These are phyloP conservation scores for Leccinum griseonigrum DNA, from an alignment of 1,284 basidiomycete genomes.

Conservation along the genomic window DNA sequence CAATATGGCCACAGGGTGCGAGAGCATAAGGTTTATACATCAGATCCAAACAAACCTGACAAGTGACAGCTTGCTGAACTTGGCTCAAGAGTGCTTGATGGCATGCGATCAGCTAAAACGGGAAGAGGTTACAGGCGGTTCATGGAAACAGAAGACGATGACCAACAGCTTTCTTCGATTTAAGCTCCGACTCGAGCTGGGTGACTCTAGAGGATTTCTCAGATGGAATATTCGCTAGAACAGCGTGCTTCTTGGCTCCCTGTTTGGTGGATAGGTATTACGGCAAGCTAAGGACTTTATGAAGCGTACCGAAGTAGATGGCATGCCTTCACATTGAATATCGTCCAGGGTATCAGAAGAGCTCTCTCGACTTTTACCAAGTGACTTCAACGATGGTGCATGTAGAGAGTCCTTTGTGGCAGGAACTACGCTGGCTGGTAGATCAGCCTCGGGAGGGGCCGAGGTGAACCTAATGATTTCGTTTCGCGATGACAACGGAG, in stretches of 20 bases:
- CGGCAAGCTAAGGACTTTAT: background rate
- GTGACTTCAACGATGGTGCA: conserved; percentile 2
- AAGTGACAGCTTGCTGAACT: conserved; percentile 61
- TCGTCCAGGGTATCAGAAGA: background rate
- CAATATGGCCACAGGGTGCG: conserved; percentile 71
- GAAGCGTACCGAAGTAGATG: conserved; percentile 18
- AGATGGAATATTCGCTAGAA: background rate
- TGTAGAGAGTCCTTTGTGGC: background rate
- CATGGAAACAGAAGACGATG: background rate
- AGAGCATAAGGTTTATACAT: conserved; percentile 69
- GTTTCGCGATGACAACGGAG: conserved; percentile 25
- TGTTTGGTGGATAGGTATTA: conserved; percentile 13
- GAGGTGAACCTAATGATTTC: conserved; percentile 28
- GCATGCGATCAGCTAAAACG: conserved; percentile 40
- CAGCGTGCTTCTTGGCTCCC: conserved; percentile 2
- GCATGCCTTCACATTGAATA: conserved; percentile 1
- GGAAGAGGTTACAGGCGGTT: conserved; percentile 2
- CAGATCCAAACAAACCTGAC: conserved; percentile 72
- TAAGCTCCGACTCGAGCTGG: conserved; percentile 42
- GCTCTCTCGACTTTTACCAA: background rate
- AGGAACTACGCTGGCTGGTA: background rate
- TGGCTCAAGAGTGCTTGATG: conserved; percentile 50
- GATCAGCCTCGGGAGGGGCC: conserved; percentile 13
- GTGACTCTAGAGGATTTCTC: conserved; percentile 28
- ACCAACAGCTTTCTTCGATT: conserved; percentile 41